Conservation (phyloP, 176 grass and related monocot species). For the Guadua angustifolia region DNA sequence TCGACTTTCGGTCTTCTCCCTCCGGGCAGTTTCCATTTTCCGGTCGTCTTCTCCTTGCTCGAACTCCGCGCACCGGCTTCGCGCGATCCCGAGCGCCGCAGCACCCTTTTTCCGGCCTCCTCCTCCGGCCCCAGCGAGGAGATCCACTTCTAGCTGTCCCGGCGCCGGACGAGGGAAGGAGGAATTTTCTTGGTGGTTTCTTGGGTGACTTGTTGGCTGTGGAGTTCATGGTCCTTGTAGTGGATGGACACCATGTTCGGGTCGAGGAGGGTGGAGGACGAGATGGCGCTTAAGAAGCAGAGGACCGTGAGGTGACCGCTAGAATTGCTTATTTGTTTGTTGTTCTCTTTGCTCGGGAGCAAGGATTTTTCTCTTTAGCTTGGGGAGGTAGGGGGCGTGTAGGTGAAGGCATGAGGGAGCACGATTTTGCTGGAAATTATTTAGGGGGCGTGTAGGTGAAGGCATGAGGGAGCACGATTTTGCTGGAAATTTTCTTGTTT, state of each 20-base stretch:
- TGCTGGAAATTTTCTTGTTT: neutral
- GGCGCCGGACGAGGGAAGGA: slow-evolving; percentile 25
- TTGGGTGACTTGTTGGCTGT: slow-evolving; percentile 5
- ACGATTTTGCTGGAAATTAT: too few species aligned
- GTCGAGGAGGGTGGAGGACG: slow-evolving; percentile 71
- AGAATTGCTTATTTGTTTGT: neutral
- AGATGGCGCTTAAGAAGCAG: slow-evolving; percentile 60
- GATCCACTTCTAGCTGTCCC: neutral
- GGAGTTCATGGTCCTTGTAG: slow-evolving; percentile 33
- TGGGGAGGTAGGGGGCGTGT: neutral
- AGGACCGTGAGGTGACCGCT: slow-evolving; percentile 80
- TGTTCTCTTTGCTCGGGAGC: neutral
- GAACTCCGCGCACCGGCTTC: neutral
- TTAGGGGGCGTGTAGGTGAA: neutral
- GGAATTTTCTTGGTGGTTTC: neutral
- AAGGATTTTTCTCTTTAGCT: neutral
- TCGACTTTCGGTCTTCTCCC: neutral
- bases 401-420: neutral
- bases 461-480: neutral
- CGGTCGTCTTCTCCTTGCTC: neutral
- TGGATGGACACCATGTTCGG: slow-evolving; percentile 62
- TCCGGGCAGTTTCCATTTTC: slow-evolving; percentile 5
- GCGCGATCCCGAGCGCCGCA: neutral
- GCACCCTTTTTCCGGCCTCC: neutral
- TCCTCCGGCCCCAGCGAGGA: neutral